These are phyloP conservation scores for Hansfordia pulvinata DNA, from an alignment of 2,329 filamentous ascomycete species.

Conservation along the genomic window DNA sequence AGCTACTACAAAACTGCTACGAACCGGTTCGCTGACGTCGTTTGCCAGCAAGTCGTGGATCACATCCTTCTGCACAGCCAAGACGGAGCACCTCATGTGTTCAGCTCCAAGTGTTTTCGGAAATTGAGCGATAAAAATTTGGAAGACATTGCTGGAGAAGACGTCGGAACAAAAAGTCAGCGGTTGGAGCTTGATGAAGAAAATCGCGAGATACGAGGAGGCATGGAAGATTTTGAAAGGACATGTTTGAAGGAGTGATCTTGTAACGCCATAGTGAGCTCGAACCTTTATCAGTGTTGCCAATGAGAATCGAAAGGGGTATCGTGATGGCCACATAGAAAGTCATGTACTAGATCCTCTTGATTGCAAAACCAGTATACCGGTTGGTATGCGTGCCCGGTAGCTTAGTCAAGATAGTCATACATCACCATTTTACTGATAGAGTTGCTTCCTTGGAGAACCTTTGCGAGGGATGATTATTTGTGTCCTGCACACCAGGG, in stretches of 20 bases:
- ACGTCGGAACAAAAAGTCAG: constrained; percentile 21
- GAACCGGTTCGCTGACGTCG: constrained; percentile 48
- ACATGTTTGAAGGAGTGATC: constrained; percentile 8
- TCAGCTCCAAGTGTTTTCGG: constrained; percentile 36
- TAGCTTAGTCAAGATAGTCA: too few relatives aligned
- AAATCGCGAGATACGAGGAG: constrained; percentile 29
- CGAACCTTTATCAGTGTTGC: too few relatives aligned
- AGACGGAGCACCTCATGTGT: constrained; percentile 34
- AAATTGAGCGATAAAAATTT: constrained; percentile 32
- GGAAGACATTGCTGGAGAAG: constrained; percentile 44
- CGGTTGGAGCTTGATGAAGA: constrained; percentile 27
- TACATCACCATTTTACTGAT: too few relatives aligned
- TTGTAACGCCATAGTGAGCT: too few relatives aligned
- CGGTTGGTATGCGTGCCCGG: too few relatives aligned
- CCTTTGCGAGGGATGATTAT: too few relatives aligned
- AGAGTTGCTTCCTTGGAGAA: too few relatives aligned
- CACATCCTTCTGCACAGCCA: constrained; percentile 35
- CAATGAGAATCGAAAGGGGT: too few relatives aligned
- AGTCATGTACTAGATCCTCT: too few relatives aligned
- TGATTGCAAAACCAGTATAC: too few relatives aligned
- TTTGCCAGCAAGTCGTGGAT: constrained; percentile 44
- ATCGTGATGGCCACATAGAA: too few relatives aligned
- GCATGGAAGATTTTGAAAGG: constrained; percentile 16
- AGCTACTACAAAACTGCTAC: constrained; percentile 49
- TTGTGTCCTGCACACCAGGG: too few relatives aligned